These are phyloP conservation scores for Salpingoeca rosetta DNA, from an alignment of 78 protist genomes.

Conservation along the genomic window DNA sequence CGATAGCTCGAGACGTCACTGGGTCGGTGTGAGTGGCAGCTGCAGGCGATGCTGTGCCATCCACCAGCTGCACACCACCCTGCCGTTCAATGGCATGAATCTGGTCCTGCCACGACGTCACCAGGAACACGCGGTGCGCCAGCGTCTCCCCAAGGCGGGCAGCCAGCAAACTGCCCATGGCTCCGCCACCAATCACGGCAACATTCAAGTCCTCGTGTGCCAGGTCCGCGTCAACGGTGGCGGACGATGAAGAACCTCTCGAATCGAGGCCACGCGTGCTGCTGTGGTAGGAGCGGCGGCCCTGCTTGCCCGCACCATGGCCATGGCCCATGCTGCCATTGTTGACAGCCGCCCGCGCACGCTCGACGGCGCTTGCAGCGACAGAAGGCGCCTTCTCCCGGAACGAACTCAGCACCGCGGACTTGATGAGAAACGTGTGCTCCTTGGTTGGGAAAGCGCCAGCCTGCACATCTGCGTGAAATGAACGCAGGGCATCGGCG, in stretches of 20 bases:
- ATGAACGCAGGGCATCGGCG: slow-evolving; percentile 17
- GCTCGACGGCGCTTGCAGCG: not conserved
- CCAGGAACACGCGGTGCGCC: slow-evolving; percentile 42
- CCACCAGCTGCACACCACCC: not conserved
- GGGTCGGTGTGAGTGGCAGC: not conserved
- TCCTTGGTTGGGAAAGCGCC: slow-evolving; percentile 35
- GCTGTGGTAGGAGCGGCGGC: not conserved
- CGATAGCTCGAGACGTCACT: no score
- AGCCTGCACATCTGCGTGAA: slow-evolving; percentile 30
- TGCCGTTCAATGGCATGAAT: not conserved
- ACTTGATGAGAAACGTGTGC: slow-evolving; percentile 21
- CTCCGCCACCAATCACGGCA: slow-evolving; percentile 28
- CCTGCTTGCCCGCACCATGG: not conserved
- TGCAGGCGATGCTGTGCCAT: not conserved
- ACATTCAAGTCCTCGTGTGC: not conserved
- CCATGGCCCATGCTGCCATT: not conserved
- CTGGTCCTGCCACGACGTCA: slow-evolving; percentile 43
- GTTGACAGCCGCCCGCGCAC: no score
- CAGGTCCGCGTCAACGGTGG: not conserved
- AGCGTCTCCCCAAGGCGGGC: slow-evolving; percentile 35
- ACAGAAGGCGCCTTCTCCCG: not conserved
- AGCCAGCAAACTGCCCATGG: slow-evolving; percentile 30
- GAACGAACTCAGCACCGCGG: no score
- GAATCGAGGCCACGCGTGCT: not conserved
- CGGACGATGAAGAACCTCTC: not conserved